Percentiles rank a stretch among this genome's conserved stretches.
Evolutionary conservation across 2,329 filamentous ascomycete species (phyloP).

Genomic region (Phyllosticta capitalensis): DNA sequence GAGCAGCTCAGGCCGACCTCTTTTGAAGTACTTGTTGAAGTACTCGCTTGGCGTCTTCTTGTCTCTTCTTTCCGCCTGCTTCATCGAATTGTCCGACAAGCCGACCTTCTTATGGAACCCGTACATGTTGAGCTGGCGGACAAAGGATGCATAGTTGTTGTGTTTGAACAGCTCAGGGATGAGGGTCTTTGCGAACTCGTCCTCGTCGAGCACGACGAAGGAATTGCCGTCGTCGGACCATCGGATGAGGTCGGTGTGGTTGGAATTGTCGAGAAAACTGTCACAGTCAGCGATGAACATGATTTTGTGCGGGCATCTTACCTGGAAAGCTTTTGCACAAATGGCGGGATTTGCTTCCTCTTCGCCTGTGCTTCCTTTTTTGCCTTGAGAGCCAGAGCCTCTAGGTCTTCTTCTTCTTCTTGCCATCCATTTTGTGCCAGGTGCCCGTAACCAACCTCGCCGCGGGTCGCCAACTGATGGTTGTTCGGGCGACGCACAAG

Average conservation of each 20-base stretch:
- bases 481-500: constrained; percentile 38
- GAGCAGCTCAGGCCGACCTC: constrained; percentile 80
- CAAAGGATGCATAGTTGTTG: constrained; percentile 71
- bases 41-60: constrained; percentile 99
- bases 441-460: constrained; percentile 15
- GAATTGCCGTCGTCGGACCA: constrained; percentile 97
- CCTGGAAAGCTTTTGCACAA: constrained; percentile 98
- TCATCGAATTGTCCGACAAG: constrained; percentile 96
- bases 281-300: constrained; percentile 14
- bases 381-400: constrained; percentile 68
- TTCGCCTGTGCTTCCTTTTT: constrained; percentile 85
- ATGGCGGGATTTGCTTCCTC: constrained; percentile 91
- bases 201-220: constrained; percentile 93
- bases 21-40: constrained; percentile 90
- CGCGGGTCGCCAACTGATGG: constrained; percentile 35
- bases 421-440: constrained; percentile 47
- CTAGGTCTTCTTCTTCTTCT: constrained; percentile 64
- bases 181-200: constrained; percentile 67
- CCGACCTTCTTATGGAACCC: constrained; percentile 47
- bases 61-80: constrained; percentile 90
- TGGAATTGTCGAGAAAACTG: constrained; percentile 87
- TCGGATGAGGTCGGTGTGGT: constrained; percentile 88
- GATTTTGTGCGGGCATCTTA: constrained; percentile 35
- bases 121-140: constrained; percentile 56
- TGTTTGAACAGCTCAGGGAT: constrained; percentile 72